Percentiles rank a stretch among this genome's conserved stretches.
Evolutionary conservation across 2,329 filamentous ascomycete species (phyloP).

Genomic region (Amesomyces nigricolor): DNA sequence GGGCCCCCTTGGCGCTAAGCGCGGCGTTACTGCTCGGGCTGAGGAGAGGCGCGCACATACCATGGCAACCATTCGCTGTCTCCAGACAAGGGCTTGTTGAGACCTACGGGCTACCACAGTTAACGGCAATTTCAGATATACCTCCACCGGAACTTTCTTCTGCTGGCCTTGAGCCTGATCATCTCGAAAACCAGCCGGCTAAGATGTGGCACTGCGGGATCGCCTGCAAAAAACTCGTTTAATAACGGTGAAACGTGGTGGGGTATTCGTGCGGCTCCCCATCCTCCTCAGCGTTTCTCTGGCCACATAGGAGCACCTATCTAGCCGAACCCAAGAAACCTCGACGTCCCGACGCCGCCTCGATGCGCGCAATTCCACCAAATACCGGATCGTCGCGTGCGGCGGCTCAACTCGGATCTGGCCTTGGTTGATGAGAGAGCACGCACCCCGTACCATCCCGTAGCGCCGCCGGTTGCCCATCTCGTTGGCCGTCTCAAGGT

Average conservation of each 20-base stretch:
- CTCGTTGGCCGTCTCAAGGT: slow-evolving; percentile 17
- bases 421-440: slow-evolving; percentile 5
- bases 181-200: too few relatives aligned
- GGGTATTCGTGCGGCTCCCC: slow-evolving; percentile 6
- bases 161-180: not conserved
- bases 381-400: slow-evolving; percentile 16
- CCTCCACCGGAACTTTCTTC: not conserved
- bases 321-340: slow-evolving; percentile 3
- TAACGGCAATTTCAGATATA: too few relatives aligned
- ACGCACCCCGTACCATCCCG: not conserved
- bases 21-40: not conserved
- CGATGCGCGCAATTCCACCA: slow-evolving; percentile 11
- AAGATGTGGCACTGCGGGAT: not conserved
- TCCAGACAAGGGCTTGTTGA: not conserved
- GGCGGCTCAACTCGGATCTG: slow-evolving; percentile 3
- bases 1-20: slow-evolving; percentile 9
- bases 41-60: not conserved
- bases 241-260: not conserved
- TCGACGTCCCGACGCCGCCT: not conserved
- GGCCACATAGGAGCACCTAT: slow-evolving; percentile 18
- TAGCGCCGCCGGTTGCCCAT: not conserved
- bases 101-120: not conserved
- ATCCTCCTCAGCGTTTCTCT: slow-evolving; percentile 16
- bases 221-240: too few relatives aligned
- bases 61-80: not conserved